These are phyloP conservation scores for Candida vartiovaarae DNA, from an alignment of 805 yeast genomes.

Conservation along the genomic window DNA sequence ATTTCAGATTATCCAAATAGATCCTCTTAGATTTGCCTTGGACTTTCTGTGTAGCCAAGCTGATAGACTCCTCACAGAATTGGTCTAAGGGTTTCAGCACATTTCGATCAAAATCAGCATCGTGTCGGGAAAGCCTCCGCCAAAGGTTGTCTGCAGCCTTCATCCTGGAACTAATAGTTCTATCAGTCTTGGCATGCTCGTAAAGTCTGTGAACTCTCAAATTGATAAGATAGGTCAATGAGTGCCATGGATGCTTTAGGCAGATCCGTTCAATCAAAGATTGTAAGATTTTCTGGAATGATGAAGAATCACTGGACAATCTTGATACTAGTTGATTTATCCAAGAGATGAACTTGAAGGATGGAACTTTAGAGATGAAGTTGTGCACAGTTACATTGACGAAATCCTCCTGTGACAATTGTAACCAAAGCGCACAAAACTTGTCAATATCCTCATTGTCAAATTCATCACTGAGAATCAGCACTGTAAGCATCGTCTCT, in stretches of 20 bases:
- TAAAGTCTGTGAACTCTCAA: conserved; percentile 39
- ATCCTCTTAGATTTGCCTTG: conserved; percentile 19
- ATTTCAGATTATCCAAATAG: conserved; percentile 27
- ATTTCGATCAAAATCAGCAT: conserved; percentile 19
- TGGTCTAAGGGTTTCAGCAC: conserved; percentile 39
- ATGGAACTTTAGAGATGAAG: conserved; percentile 40
- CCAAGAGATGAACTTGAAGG: conserved; percentile 69
- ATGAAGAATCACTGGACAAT: conserved; percentile 38
- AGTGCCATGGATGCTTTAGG: conserved; percentile 62
- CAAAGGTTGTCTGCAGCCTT: conserved; percentile 47
- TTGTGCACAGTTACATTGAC: conserved; percentile 37
- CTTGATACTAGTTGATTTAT: conserved; percentile 74
- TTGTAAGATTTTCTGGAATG: conserved; percentile 51
- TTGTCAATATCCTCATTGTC: conserved; percentile 60
- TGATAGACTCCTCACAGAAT: conserved; percentile 45
- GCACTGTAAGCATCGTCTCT: conserved; percentile 49
- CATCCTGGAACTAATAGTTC: conserved; percentile 36
- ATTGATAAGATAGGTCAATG: conserved; percentile 56
- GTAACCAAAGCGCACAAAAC: conserved; percentile 81
- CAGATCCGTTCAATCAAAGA: conserved; percentile 41
- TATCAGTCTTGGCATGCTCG: conserved; percentile 27
- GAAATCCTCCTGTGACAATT: conserved; percentile 38
- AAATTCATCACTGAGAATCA: conserved; percentile 36
- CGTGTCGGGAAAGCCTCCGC: conserved; percentile 27
- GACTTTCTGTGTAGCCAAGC: conserved; percentile 41